Percentiles rank a stretch among this genome's conserved stretches.
phyloP scores from a whole-genome alignment of 441 rosid genomes.

The Gossypium schwendimanii region DNA sequence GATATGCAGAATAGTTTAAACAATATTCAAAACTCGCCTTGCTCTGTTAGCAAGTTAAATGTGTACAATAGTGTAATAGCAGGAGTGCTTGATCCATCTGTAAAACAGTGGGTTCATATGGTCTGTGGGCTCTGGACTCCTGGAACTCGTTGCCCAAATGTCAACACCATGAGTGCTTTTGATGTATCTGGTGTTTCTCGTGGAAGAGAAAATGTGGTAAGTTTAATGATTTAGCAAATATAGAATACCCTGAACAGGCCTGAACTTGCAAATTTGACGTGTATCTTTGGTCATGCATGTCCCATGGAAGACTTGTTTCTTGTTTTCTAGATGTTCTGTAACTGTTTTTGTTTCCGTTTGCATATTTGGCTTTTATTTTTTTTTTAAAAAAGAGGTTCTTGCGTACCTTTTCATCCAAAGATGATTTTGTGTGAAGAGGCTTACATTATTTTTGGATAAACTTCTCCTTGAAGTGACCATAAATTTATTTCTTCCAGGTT shows the following conservation, averaged over 20 bases:
- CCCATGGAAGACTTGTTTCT: neutral
- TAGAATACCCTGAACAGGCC: neutral
- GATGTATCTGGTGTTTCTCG: constrained; percentile 40
- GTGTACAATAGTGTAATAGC: constrained; percentile 36
- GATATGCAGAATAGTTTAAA: constrained; percentile 19
- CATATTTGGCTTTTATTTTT: neutral
- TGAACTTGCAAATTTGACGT: neutral
- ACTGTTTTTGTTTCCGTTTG: neutral
- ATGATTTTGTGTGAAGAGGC: neutral
- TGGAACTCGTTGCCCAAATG: constrained; percentile 49
- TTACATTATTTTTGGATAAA: neutral
- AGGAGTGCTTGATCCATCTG: constrained; percentile 33
- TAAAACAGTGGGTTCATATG: constrained; percentile 55
- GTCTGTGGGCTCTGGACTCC: constrained; percentile 64
- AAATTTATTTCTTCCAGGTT: constrained; percentile 25
- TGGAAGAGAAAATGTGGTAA: constrained; percentile 32
- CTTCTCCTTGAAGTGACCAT: constrained; percentile 2
- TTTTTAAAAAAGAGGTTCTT: neutral
- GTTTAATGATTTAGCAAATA: constrained; percentile 1
- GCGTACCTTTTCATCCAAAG: neutral
- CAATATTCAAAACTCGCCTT: constrained; percentile 6
- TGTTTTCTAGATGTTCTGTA: neutral
- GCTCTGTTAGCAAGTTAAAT: constrained; percentile 17
- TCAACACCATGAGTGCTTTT: constrained; percentile 50
- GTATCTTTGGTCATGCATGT: neutral